Evolutionary conservation across 2,329 filamentous ascomycete genomes (phyloP).

Genomic region (Blastomyces gilchristii): DNA sequence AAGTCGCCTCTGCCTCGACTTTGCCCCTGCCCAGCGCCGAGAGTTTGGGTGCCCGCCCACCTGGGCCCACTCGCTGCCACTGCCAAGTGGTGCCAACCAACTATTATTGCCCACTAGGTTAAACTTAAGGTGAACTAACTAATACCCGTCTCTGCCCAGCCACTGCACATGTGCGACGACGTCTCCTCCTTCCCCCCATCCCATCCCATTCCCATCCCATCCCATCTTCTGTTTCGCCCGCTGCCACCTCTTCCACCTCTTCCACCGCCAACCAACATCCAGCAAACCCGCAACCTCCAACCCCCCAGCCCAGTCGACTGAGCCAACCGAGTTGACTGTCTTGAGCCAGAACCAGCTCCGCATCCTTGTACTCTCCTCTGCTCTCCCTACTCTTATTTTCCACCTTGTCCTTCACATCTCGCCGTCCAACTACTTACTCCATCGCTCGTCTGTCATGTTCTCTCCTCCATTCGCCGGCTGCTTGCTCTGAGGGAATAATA

Average conservation of each 20-base stretch:
- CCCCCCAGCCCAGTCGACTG: background rate
- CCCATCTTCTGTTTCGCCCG: background rate
- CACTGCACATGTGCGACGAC: too few relatives aligned
- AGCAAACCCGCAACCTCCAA: background rate
- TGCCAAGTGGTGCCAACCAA: too few relatives aligned
- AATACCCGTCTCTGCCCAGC: too few relatives aligned
- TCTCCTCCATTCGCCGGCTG: background rate
- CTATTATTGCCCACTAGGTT: too few relatives aligned
- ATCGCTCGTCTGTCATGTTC: background rate
- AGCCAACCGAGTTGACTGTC: background rate
- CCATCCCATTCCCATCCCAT: too few relatives aligned
- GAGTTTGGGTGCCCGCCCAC: too few relatives aligned
- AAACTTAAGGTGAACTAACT: too few relatives aligned
- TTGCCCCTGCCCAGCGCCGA: too few relatives aligned
- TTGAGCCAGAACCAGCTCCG: background rate
- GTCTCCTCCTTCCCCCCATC: too few relatives aligned
- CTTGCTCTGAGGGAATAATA: background rate
- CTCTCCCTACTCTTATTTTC: background rate
- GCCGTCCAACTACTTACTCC: background rate
- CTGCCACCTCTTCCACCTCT: background rate
- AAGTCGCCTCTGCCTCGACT: too few relatives aligned
- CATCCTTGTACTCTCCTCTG: background rate
- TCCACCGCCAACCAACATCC: background rate
- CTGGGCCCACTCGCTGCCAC: too few relatives aligned
- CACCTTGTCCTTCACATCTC: background rate